Percentiles rank a stretch among this genome's conserved stretches.
Evolutionary conservation across 129 eudicot species (phyloP).

Genomic region (Escallonia herrerae): DNA sequence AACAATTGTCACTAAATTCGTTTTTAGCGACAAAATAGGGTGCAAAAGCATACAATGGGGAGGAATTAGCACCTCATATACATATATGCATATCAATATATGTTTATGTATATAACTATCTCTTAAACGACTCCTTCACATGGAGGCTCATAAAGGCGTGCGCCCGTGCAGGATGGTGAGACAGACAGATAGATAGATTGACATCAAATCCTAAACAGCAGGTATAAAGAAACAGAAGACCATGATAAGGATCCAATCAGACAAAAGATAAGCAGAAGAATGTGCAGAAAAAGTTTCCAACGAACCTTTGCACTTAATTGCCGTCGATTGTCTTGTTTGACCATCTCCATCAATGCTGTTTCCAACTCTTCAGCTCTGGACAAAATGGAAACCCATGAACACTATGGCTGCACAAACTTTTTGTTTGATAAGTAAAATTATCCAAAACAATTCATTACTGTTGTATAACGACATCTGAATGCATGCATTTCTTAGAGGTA

Average conservation of each 20-base stretch:
- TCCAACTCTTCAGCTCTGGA: slow-evolving; percentile 96
- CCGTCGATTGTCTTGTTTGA: slow-evolving; percentile 90
- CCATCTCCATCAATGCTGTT: slow-evolving; percentile 98
- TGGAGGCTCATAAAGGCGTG: too few relatives aligned
- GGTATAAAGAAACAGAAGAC: not conserved
- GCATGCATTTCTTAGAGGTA: not conserved
- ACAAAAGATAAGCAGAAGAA: not conserved
- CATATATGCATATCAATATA: too few relatives aligned
- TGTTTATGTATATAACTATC: too few relatives aligned
- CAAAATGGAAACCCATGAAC: slow-evolving; percentile 8
- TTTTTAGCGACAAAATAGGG: too few relatives aligned
- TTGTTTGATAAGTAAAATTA: too few relatives aligned
- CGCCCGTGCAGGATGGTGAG: not conserved
- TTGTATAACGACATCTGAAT: too few relatives aligned
- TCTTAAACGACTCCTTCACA: too few relatives aligned
- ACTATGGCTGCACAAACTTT: not conserved
- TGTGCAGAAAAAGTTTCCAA: slow-evolving; percentile 2
- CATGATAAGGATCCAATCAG: not conserved
- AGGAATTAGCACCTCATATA: too few relatives aligned
- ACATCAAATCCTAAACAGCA: not conserved
- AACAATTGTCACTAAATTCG: too few relatives aligned
- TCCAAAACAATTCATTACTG: too few relatives aligned
- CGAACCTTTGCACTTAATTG: slow-evolving; percentile 78
- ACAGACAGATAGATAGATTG: not conserved
- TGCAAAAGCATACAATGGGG: too few relatives aligned